A percentile compares a stretch with the other conserved stretches of the same genome.
These are phyloP conservation scores for Diospyros kaki DNA, from an alignment of 148 eudicot genomes.

Conservation along the genomic window DNA sequence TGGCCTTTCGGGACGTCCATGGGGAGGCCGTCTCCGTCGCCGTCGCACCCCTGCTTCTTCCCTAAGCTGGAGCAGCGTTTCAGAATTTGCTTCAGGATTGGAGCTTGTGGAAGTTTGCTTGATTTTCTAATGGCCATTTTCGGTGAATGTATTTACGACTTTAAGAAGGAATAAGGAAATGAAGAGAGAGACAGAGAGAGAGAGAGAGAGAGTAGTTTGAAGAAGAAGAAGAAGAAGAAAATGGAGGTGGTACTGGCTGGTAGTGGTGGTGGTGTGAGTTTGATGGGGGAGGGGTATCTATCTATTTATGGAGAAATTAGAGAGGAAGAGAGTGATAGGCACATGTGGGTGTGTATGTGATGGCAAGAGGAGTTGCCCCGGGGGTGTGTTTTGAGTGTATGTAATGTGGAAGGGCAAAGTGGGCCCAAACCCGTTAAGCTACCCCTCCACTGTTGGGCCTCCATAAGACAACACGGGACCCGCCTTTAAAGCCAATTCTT, in stretches of 20 bases:
- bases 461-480: conserved; percentile 37
- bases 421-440: conserved; percentile 33
- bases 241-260: conserved; percentile 11
- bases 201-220: background rate
- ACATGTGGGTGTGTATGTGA: conserved; percentile 16
- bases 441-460: conserved; percentile 31
- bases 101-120: conserved; percentile 52
- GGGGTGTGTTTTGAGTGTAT: conserved; percentile 25
- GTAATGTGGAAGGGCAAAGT: conserved; percentile 30
- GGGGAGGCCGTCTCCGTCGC: conserved; percentile 35
- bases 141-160: conserved; percentile 24
- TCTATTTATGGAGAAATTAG: too few species aligned
- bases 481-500: conserved; percentile 4
- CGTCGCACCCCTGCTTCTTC: conserved; percentile 51
- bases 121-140: conserved; percentile 61
- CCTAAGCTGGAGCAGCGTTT: conserved; percentile 80
- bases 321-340: background rate
- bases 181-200: conserved; percentile 11
- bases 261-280: too few species aligned
- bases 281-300: too few species aligned
- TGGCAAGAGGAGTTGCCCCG: conserved; percentile 34
- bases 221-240: too few species aligned
- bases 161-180: conserved; percentile 25
- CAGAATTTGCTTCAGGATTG: conserved; percentile 62
- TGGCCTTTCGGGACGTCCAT: conserved; percentile 84